A percentile compares a stretch with the other conserved stretches of the same genome.
Evolutionary conservation across 139 green algal genomes (phyloP).

Genomic region (Chlorella sp.): DNA sequence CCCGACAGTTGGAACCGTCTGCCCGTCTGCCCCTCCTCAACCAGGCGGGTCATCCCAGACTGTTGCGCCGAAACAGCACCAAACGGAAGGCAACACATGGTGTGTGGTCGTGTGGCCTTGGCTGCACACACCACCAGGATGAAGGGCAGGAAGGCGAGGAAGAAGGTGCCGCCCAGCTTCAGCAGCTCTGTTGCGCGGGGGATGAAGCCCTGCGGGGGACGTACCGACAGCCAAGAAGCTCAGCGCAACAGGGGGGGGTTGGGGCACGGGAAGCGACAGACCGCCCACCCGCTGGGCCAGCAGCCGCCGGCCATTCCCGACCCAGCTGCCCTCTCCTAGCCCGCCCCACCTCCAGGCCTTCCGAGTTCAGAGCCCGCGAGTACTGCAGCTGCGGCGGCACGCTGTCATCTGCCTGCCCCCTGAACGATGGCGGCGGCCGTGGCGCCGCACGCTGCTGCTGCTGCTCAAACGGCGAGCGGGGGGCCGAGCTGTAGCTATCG

Average conservation of each 20-base stretch:
- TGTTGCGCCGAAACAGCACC: no score
- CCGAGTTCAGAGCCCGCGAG: conserved; percentile 60
- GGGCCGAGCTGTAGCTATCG: not conserved
- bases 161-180: conserved; percentile 74
- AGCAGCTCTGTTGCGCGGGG: conserved; percentile 65
- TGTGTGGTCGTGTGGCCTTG: not conserved
- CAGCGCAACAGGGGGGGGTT: not conserved
- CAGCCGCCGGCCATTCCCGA: not conserved
- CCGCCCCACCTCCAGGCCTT: conserved; percentile 71
- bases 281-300: not conserved
- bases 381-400: conserved; percentile 45
- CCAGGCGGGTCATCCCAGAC: no score
- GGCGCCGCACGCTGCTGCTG: conserved; percentile 12
- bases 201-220: conserved; percentile 64
- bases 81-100: no score
- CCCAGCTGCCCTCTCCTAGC: no score
- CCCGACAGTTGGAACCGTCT: no score
- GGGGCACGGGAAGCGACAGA: not conserved
- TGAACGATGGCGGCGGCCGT: conserved; percentile 40
- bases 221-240: not conserved
- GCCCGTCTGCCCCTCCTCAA: no score
- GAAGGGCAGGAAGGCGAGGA: conserved; percentile 81
- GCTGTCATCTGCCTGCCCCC: not conserved
- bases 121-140: conserved; percentile 54
- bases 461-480: conserved; percentile 4